These are phyloP conservation scores for Combretum micranthum DNA, from an alignment of 345 rosid genomes.

Conservation along the genomic window DNA sequence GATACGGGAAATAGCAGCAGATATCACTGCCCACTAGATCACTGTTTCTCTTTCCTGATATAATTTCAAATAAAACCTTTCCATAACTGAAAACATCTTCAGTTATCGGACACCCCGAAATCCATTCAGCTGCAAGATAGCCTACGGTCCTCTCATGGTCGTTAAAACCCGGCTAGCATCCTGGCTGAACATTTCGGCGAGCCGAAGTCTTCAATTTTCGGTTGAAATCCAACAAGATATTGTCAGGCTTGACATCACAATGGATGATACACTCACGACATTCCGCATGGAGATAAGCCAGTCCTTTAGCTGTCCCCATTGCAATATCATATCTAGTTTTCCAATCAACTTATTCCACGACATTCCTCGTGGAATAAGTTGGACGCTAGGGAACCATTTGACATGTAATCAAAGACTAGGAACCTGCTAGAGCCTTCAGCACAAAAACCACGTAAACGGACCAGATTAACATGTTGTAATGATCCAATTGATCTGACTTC, in stretches of 20 bases:
- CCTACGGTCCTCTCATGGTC: slow-evolving; percentile 10
- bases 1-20: background rate
- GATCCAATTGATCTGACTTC: too few species aligned
- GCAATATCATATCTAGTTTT: slow-evolving; percentile 16
- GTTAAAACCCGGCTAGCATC: slow-evolving; percentile 8
- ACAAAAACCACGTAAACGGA: too few species aligned
- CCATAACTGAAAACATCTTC: slow-evolving; percentile 25
- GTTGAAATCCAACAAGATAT: slow-evolving; percentile 6
- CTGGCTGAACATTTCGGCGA: background rate
- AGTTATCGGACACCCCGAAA: slow-evolving; percentile 5
- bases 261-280: slow-evolving; percentile 14
- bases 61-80: slow-evolving; percentile 13
- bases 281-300: slow-evolving; percentile 17
- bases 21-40: background rate
- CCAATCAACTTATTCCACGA: slow-evolving; percentile 2
- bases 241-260: slow-evolving; percentile 9
- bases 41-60: slow-evolving; percentile 11
- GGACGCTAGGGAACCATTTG: slow-evolving; percentile 10
- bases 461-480: too few species aligned
- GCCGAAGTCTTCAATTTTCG: slow-evolving; percentile 8
- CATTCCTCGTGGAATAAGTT: background rate
- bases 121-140: slow-evolving; percentile 13
- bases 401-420: slow-evolving; percentile 16
- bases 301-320: slow-evolving; percentile 9
- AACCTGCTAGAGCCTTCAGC: slow-evolving; percentile 11